These are phyloP conservation scores for Dispira parvispora DNA, from an alignment of 192 early-diverging fungal species.

Conservation along the genomic window DNA sequence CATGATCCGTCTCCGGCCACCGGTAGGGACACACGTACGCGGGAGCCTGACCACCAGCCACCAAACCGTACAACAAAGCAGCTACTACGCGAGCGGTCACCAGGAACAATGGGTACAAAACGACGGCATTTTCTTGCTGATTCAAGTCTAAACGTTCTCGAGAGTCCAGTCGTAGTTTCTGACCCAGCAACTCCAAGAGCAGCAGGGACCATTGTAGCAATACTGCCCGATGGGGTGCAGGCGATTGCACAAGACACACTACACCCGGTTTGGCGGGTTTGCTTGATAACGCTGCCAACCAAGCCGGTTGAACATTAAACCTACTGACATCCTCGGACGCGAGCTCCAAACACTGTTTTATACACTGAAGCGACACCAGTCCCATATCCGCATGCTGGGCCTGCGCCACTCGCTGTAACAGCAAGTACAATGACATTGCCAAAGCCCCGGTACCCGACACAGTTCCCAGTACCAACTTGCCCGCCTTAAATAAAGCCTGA, in stretches of 20 bases:
- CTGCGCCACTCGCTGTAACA: not conserved
- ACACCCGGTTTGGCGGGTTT: not conserved
- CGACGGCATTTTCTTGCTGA: not conserved
- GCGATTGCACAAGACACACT: not conserved
- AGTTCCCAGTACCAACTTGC: not conserved
- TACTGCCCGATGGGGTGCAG: not conserved
- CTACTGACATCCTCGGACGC: not conserved
- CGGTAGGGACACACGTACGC: not conserved
- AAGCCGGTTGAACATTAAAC: not conserved
- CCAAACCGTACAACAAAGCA: not conserved
- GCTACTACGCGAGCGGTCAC: not conserved
- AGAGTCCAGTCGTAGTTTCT: not conserved
- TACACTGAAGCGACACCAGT: not conserved
- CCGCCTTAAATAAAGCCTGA: not conserved
- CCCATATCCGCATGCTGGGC: constrained; percentile 5
- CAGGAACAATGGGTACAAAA: not conserved
- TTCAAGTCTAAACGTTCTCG: not conserved
- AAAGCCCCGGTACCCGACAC: not conserved
- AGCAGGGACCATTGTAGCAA: not conserved
- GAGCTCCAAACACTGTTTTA: not conserved
- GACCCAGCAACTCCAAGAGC: not conserved
- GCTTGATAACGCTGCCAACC: not conserved
- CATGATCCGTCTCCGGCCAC: not conserved
- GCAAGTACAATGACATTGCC: not conserved
- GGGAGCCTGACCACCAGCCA: not conserved